Conservation (phyloP, 805 yeast genomes). For the Saturnispora sekii region DNA sequence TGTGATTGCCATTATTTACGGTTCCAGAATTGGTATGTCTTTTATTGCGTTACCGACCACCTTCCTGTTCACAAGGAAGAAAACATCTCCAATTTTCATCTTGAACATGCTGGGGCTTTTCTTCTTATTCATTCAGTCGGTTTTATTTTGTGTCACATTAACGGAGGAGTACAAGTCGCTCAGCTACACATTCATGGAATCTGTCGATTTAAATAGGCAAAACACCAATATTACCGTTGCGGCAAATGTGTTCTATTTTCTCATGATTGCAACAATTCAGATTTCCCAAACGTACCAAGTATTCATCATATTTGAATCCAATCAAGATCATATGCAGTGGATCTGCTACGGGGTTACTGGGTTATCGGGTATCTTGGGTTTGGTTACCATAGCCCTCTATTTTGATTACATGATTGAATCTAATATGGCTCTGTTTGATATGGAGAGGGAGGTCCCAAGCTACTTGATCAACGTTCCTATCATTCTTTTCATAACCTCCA, state of each 20-base stretch:
- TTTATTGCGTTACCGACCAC: conserved; percentile 36
- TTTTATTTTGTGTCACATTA: conserved; percentile 46
- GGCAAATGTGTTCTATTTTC: conserved; percentile 47
- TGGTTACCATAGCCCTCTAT: conserved; percentile 51
- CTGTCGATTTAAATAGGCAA: conserved; percentile 28
- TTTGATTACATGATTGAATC: conserved; percentile 41
- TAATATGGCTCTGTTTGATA: conserved; percentile 25
- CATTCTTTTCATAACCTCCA: conserved; percentile 59
- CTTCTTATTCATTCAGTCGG: conserved; percentile 49
- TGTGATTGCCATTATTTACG: conserved; percentile 39
- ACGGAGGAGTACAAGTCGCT: conserved; percentile 42
- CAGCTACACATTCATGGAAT: conserved; percentile 38
- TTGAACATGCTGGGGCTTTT: conserved; percentile 56
- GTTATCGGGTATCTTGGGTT: conserved; percentile 35
- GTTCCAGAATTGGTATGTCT: conserved; percentile 51
- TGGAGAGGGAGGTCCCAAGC: conserved; percentile 14
- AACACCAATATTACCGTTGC: conserved; percentile 48
- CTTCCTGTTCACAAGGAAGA: conserved; percentile 41
- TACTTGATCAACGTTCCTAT: conserved; percentile 45
- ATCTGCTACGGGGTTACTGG: conserved; percentile 32
- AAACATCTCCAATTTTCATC: conserved; percentile 61
- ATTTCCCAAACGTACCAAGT: conserved; percentile 63
- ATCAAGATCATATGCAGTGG: conserved; percentile 30
- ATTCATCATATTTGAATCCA: conserved; percentile 55
- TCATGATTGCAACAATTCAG: conserved; percentile 55